Evolutionary conservation across 1,139 yeast genomes (phyloP).

Genomic region (Kodamaea fungicola): DNA sequence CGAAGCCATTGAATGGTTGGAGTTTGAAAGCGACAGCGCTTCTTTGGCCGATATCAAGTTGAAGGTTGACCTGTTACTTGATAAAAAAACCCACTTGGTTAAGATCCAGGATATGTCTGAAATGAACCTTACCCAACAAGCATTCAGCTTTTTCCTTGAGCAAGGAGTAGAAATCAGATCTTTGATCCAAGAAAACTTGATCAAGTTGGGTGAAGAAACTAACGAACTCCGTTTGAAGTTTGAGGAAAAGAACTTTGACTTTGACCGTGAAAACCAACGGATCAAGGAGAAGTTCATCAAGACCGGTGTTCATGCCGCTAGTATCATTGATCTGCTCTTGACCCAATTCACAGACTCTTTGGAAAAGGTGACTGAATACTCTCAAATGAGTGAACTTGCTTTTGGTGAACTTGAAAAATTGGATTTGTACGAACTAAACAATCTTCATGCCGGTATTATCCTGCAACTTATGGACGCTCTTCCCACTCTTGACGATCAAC

Average conservation of each 20-base stretch:
- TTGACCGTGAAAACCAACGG: conserved; percentile 47
- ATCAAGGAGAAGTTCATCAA: conserved; percentile 16
- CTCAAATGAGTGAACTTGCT: conserved; percentile 22
- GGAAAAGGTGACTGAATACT: conserved; percentile 24
- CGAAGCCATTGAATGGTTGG: conserved; percentile 74
- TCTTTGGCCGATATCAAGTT: conserved; percentile 35
- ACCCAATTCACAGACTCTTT: conserved; percentile 33
- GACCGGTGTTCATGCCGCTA: conserved; percentile 32
- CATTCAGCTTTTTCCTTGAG: conserved; percentile 38
- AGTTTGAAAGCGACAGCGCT: conserved; percentile 64
- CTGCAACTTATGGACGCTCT: conserved; percentile 33
- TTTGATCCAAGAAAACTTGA: conserved; percentile 42
- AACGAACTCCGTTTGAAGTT: conserved; percentile 37
- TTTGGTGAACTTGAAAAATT: conserved; percentile 17
- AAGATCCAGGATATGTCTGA: conserved; percentile 21
- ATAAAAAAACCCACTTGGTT: conserved; percentile 20
- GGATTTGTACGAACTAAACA: conserved; percentile 6
- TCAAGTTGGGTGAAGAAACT: conserved; percentile 44
- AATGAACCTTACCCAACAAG: conserved; percentile 32
- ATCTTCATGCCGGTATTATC: conserved; percentile 26
- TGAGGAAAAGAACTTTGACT: conserved; percentile 42
- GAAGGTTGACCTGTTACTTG: conserved; percentile 20
- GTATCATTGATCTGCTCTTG: conserved; percentile 33
- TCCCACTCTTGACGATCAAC: conserved; percentile 33
- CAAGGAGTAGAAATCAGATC: conserved; percentile 38